Evolutionary conservation across 805 yeast genomes (phyloP).

Genomic region (Cyberlindnera saturnus): DNA sequence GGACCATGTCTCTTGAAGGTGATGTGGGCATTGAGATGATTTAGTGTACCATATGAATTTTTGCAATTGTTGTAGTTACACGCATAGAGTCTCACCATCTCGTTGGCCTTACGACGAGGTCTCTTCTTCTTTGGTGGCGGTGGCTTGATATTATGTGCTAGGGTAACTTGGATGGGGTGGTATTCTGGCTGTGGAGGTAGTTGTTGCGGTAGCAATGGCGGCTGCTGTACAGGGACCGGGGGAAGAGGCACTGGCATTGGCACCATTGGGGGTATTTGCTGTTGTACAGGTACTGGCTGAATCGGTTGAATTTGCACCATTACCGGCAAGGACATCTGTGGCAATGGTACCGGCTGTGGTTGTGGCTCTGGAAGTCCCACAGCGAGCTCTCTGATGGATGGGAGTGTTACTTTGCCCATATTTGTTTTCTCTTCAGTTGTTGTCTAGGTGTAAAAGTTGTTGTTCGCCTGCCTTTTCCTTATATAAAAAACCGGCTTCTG

Average conservation of each 20-base stretch:
- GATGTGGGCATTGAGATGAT: constrained; percentile 54
- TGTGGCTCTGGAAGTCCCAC: constrained; percentile 6
- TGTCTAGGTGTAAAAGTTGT: constrained; percentile 2
- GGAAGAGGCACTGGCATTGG: not conserved
- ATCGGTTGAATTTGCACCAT: not conserved
- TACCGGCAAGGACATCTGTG: not conserved
- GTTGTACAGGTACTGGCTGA: not conserved
- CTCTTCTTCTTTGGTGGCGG: constrained; percentile 31
- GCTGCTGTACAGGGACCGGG: not conserved
- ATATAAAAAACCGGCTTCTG: not conserved
- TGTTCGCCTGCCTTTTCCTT: not conserved
- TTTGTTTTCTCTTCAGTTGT: constrained; percentile 3
- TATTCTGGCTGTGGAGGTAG: not conserved
- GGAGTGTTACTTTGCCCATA: constrained; percentile 10
- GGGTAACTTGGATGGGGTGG: not conserved
- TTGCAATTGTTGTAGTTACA: constrained; percentile 43
- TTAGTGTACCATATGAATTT: constrained; percentile 54
- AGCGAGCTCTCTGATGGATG: constrained; percentile 17
- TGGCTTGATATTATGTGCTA: not conserved
- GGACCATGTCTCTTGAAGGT: constrained; percentile 47
- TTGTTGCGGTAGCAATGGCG: not conserved
- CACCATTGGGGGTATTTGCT: not conserved
- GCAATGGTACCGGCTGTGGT: not conserved
- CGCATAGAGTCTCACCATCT: constrained; percentile 47
- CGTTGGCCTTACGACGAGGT: constrained; percentile 48